Evolutionary conservation across 2,329 filamentous ascomycete genomes (phyloP).

Genomic region (Fusarium subtropicale): DNA sequence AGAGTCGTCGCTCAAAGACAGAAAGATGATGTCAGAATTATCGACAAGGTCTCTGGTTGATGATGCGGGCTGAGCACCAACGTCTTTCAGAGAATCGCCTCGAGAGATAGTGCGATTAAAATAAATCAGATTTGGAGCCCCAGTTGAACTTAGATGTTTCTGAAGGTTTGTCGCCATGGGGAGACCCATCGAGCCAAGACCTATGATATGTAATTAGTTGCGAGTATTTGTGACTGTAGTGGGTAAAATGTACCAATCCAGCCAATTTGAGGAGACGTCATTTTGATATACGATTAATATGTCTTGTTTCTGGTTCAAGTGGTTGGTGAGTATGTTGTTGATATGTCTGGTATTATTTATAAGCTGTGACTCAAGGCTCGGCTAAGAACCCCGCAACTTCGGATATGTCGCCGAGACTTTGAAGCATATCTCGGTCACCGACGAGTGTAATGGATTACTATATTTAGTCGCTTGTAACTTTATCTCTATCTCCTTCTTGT

Average conservation of each 20-base stretch:
- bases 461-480: background rate
- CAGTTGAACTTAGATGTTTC: conserved; percentile 50
- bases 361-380: background rate
- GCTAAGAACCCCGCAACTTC: background rate
- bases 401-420: background rate
- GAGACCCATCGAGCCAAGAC: conserved; percentile 64
- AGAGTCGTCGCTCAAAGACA: conserved; percentile 58
- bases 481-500: background rate
- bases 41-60: conserved; percentile 46
- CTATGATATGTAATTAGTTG: conserved; percentile 33
- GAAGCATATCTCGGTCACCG: background rate
- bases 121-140: conserved; percentile 51
- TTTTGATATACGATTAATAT: background rate
- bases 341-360: background rate
- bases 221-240: accelerated
- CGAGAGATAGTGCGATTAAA: conserved; percentile 62
- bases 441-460: background rate
- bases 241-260: conserved; percentile 18
- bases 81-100: conserved; percentile 49
- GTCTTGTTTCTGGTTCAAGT: background rate
- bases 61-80: conserved; percentile 46
- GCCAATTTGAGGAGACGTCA: conserved; percentile 20
- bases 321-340: no score
- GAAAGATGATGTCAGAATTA: conserved; percentile 52
- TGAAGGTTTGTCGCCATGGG: conserved; percentile 64